A percentile compares a stretch with the other conserved stretches of the same genome.
phyloP scores from a whole-genome alignment of 495 filamentous ascomycete species.

The Hypoxylon fragiforme region DNA sequence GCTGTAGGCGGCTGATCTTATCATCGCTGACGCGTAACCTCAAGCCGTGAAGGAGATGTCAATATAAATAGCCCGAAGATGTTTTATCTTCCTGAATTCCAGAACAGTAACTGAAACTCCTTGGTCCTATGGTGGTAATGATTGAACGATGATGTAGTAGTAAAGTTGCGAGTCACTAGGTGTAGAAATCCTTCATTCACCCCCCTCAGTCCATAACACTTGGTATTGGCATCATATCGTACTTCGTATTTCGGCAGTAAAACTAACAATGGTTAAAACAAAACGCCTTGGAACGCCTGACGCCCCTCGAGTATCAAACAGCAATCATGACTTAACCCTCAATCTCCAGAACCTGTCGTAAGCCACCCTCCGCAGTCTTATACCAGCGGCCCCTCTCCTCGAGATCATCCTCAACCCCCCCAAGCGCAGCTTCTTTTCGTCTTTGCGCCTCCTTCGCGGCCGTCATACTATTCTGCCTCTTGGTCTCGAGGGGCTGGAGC shows the following conservation, averaged over 20 bases:
- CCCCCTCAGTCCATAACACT: no score
- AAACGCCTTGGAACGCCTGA: no score
- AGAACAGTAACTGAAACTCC: no score
- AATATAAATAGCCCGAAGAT: no score
- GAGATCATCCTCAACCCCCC: constrained; percentile 74
- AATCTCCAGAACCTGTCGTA: constrained; percentile 66
- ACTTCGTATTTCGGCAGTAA: no score
- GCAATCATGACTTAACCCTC: constrained; percentile 9
- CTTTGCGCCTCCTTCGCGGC: constrained; percentile 80
- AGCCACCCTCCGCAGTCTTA: constrained; percentile 65
- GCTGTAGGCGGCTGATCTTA: constrained; percentile 42
- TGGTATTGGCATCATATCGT: no score
- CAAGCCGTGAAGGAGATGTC: not conserved
- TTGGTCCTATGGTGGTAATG: no score
- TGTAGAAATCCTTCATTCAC: no score
- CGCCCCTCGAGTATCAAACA: constrained; percentile 12
- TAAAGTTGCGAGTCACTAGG: no score
- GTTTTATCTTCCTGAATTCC: no score
- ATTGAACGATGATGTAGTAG: no score
- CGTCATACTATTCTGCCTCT: constrained; percentile 65
- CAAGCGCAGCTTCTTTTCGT: constrained; percentile 68
- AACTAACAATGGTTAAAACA: no score
- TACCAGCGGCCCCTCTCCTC: constrained; percentile 86
- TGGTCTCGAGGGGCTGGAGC: constrained; percentile 68
- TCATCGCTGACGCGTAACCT: constrained; percentile 33